Conservation (phyloP, 1,139 yeast species). For the Yarrowia galli region DNA sequence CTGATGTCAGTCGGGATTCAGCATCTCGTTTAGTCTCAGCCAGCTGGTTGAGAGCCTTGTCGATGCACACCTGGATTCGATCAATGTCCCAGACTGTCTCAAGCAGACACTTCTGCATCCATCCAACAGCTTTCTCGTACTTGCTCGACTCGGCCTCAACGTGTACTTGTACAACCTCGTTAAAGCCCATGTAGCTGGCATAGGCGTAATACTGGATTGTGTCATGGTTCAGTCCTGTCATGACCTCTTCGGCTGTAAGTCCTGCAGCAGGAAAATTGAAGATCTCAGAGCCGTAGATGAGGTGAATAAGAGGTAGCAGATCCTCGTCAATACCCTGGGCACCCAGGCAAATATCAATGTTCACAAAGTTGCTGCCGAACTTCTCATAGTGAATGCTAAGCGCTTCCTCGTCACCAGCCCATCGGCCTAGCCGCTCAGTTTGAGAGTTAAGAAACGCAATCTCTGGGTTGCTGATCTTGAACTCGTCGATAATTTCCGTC, state of each 20-base stretch:
- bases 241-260: slow-evolving; percentile 75
- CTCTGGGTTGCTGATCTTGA: slow-evolving; percentile 50
- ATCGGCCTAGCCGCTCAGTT: slow-evolving; percentile 17
- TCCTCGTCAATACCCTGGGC: slow-evolving; percentile 65
- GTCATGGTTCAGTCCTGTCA: slow-evolving; percentile 74
- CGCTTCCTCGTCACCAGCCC: slow-evolving; percentile 57
- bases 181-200: slow-evolving; percentile 65
- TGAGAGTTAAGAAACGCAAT: slow-evolving; percentile 11
- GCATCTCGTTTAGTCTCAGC: slow-evolving; percentile 87
- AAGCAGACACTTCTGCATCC: slow-evolving; percentile 74
- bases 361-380: slow-evolving; percentile 78
- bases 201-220: slow-evolving; percentile 55
- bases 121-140: slow-evolving; percentile 71
- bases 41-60: slow-evolving; percentile 74
- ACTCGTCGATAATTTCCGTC: slow-evolving; percentile 62
- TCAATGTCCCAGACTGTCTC: slow-evolving; percentile 73
- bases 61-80: slow-evolving; percentile 73
- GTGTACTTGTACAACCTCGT: slow-evolving; percentile 68
- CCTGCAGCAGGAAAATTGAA: slow-evolving; percentile 74
- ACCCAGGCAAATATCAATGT: slow-evolving; percentile 71
- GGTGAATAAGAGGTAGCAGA: slow-evolving; percentile 69
- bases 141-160: slow-evolving; percentile 69
- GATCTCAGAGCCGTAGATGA: slow-evolving; percentile 62
- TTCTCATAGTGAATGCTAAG: slow-evolving; percentile 80
- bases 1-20: slow-evolving; percentile 69